phyloP scores from a whole-genome alignment of 805 yeast species.

The Barnettozyma sucrosica region DNA sequence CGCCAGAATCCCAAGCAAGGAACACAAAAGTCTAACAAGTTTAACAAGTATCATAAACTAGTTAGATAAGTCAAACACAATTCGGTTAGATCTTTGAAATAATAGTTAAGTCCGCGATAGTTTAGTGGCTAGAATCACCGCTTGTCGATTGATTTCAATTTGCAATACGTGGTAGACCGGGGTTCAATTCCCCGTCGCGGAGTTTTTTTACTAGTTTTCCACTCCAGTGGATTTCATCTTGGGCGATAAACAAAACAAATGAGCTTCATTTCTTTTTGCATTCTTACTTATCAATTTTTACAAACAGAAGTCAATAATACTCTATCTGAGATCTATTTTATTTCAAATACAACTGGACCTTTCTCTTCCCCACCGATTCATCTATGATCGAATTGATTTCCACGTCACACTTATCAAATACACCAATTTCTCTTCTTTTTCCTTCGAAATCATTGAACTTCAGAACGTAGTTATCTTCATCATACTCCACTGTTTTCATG shows the following conservation, averaged over 20 bases:
- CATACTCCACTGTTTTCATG: constrained; percentile 53
- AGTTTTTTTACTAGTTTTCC: neutral
- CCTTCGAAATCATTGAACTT: constrained; percentile 48
- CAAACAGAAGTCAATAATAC: no score
- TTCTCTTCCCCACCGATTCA: constrained; percentile 86
- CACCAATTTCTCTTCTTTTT: constrained; percentile 45
- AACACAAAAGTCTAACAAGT: no score
- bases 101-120: neutral
- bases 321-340: constrained; percentile 21
- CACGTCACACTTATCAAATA: constrained; percentile 83
- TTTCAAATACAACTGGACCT: constrained; percentile 66
- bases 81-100: no score
- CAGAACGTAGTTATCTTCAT: constrained; percentile 73
- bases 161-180: constrained; percentile 3
- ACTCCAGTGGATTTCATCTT: no score
- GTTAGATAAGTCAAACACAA: no score
- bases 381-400: constrained; percentile 78
- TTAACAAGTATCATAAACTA: no score
- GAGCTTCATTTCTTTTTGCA: no score
- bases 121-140: constrained; percentile 2
- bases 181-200: constrained; percentile 4
- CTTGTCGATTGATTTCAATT: neutral
- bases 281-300: no score
- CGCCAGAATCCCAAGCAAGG: no score
- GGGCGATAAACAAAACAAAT: no score